Evolutionary conservation across 2,329 filamentous ascomycete genomes (phyloP), one percentile per base, ranked within the genome.

Genomic region (Paecilomyces sp.): DNA sequence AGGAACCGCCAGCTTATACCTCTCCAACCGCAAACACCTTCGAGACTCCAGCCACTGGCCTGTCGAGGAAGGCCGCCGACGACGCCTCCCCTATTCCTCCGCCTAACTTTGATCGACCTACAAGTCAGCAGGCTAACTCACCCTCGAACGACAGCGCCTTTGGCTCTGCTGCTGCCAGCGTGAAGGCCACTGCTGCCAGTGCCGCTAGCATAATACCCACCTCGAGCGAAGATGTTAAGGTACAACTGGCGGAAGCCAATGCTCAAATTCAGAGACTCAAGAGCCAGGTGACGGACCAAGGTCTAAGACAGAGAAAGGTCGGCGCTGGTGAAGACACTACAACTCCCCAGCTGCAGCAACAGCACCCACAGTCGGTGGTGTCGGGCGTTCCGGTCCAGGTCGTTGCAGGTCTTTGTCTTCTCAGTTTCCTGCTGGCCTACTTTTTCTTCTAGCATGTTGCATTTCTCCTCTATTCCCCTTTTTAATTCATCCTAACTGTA

Each of bases 381-480:
- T 58, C 70, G 22, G 93, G 94, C 24, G 93, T 99, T 3, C 88
- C 94, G 0, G 85, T 99, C 56, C 88, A 93, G 74, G 85, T 93
- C 63, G 90, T 90, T 53, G 93, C 94, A 24, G 80, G 86, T 24
- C 80, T 99, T 52, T 97, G 92, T 73, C 80, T 99, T 68, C 69
- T 96, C 64, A 92, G 91, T 80, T 99, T 99, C 80, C 77, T 99
- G 71, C 84, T 97, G 67, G 94, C 92, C 58, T 99, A 97, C 78
- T 85, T 97, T 76, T 92, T 99, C 81, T 99, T 99, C 77, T 99
- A 87, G 82, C 62, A 65, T 59, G 55, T 61, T 63, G 63, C 60
- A 58, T 60, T 63, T 65, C 57, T 63, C 63, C 64, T 65, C 66
- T 63, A 65, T 51, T 63, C 57, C 58, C 62, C 64, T 56, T 54